Evolutionary conservation across 768 basidiomycete species (phyloP).

Genomic region (Brasilioporus rufonigricans): DNA sequence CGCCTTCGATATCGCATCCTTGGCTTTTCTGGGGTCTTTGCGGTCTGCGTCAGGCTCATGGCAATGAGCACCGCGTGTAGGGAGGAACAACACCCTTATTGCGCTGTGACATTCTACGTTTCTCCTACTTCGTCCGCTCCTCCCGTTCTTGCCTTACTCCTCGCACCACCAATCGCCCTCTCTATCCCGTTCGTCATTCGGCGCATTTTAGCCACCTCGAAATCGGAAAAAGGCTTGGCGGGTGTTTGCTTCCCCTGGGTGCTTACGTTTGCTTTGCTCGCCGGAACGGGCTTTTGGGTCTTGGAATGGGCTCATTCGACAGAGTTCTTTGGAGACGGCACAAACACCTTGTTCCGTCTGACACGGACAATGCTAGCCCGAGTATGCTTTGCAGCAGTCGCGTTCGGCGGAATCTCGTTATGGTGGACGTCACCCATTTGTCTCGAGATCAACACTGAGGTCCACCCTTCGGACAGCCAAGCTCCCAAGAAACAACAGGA

Average conservation of each 20-base stretch:
- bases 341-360: slow-evolving; percentile 45
- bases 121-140: slow-evolving; percentile 68
- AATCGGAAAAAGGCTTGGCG: slow-evolving; percentile 74
- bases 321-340: slow-evolving; percentile 39
- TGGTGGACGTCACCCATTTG: slow-evolving; percentile 80
- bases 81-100: slow-evolving; percentile 92
- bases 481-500: slow-evolving; percentile 20
- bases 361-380: slow-evolving; percentile 64
- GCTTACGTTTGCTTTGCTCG: slow-evolving; percentile 55
- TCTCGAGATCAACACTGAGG: slow-evolving; percentile 52
- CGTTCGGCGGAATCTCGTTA: slow-evolving; percentile 52
- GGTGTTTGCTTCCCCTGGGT: slow-evolving; percentile 57
- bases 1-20: slow-evolving; percentile 76
- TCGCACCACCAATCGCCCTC: slow-evolving; percentile 56
- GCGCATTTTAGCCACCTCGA: slow-evolving; percentile 59
- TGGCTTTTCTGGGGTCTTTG: slow-evolving; percentile 64
- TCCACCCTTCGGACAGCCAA: slow-evolving; percentile 7
- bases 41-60: slow-evolving; percentile 70
- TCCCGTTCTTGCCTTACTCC: slow-evolving; percentile 53
- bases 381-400: slow-evolving; percentile 46
- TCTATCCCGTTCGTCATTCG: slow-evolving; percentile 56
- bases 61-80: slow-evolving; percentile 84
- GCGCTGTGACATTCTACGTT: slow-evolving; percentile 85
- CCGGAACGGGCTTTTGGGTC: slow-evolving; percentile 70
- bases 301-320: slow-evolving; percentile 76